Percentiles rank a stretch among this genome's conserved stretches.
These are phyloP conservation scores for Nannizziopsis barbatae DNA, from an alignment of 2,329 filamentous ascomycete species.

Conservation along the genomic window DNA sequence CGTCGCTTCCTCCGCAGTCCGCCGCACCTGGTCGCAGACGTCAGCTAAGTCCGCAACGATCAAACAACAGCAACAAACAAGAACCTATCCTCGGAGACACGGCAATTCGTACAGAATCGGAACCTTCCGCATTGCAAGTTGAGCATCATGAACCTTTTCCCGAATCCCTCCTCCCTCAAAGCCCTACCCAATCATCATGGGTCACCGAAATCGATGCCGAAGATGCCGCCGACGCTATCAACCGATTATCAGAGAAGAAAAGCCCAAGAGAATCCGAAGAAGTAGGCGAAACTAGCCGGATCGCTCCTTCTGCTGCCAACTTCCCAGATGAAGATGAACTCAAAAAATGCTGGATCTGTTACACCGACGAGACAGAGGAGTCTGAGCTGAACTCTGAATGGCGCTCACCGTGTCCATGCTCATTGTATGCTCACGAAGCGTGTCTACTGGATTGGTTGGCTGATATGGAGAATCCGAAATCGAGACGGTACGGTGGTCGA, in stretches of 20 bases:
- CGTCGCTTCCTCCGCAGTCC: conserved; percentile 25
- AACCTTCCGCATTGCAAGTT: neutral
- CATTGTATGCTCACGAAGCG: conserved; percentile 77
- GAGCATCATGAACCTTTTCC: neutral
- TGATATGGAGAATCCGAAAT: conserved; percentile 61
- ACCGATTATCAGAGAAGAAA: conserved; percentile 11
- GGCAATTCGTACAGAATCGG: neutral
- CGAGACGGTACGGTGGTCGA: conserved; percentile 39
- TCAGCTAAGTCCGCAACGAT: conserved; percentile 13
- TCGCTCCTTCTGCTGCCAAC: conserved; percentile 13
- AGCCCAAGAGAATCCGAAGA: conserved; percentile 8
- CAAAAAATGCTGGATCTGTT: conserved; percentile 58
- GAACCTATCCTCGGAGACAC: neutral
- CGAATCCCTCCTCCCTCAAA: conserved; percentile 26
- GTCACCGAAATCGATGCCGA: conserved; percentile 7
- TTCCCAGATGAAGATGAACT: conserved; percentile 26
- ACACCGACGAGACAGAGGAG: conserved; percentile 55
- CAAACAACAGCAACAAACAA: neutral
- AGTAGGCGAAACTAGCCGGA: conserved; percentile 6
- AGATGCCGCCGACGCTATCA: neutral
- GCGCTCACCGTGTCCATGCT: conserved; percentile 84
- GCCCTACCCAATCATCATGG: conserved; percentile 12
- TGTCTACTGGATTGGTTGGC: conserved; percentile 88
- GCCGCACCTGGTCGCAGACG: conserved; percentile 22
- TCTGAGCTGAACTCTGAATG: conserved; percentile 52